Evolutionary conservation across 2,329 filamentous ascomycete species (phyloP).

Genomic region (Exophiala mesophila): DNA sequence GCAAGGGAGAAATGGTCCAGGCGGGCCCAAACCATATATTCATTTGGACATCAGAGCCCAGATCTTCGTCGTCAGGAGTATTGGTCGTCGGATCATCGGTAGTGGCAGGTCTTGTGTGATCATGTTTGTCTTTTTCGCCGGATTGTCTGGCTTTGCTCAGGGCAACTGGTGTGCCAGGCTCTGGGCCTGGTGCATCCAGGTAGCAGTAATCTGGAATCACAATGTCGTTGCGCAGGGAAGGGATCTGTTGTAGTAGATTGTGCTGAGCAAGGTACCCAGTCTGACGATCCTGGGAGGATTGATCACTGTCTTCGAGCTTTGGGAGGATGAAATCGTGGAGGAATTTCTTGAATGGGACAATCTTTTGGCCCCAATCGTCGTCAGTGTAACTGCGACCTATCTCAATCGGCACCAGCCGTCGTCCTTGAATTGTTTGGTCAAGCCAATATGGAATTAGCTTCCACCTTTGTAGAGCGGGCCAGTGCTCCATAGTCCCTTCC

Average conservation of each 20-base stretch:
- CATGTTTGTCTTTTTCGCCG: conserved; percentile 6
- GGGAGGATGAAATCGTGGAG: conserved; percentile 56
- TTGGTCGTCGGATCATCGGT: conserved; percentile 9
- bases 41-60: conserved; percentile 43
- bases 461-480: conserved; percentile 81
- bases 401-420: conserved; percentile 79
- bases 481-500: conserved; percentile 58
- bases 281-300: conserved; percentile 24
- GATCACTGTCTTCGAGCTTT: conserved; percentile 1
- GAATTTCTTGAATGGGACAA: conserved; percentile 71
- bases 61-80: conserved; percentile 6
- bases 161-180: conserved; percentile 45
- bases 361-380: conserved; percentile 73
- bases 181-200: conserved; percentile 56
- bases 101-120: too few species aligned
- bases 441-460: conserved; percentile 67
- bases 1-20: conserved; percentile 83
- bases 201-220: conserved; percentile 80
- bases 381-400: conserved; percentile 84
- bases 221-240: conserved; percentile 69
- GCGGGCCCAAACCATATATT: conserved; percentile 93
- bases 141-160: conserved; percentile 35
- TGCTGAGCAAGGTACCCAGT: conserved; percentile 89
- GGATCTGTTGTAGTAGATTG: conserved; percentile 78
- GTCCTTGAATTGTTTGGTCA: conserved; percentile 66